Evolutionary conservation across 768 basidiomycete species (phyloP).

Genomic region (Auricularia sp.): DNA sequence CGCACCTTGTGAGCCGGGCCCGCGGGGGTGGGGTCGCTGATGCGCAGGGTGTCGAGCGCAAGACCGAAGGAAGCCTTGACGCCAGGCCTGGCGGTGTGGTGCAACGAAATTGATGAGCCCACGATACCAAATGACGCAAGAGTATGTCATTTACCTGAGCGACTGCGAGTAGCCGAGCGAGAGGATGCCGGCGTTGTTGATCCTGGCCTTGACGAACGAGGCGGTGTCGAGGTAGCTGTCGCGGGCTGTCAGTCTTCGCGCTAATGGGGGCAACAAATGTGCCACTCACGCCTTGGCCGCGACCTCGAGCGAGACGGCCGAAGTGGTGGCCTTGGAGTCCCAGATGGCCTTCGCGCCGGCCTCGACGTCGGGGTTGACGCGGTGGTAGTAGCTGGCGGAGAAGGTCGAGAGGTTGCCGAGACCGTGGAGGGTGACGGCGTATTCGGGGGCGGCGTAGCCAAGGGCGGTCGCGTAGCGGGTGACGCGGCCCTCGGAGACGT

Average conservation of each 20-base stretch:
- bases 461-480: conserved; percentile 85
- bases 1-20: conserved; percentile 65
- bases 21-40: conserved; percentile 52
- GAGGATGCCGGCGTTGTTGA: conserved; percentile 92
- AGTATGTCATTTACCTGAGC: conserved; percentile 38
- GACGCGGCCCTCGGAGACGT: conserved; percentile 87
- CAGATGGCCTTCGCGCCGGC: conserved; percentile 95
- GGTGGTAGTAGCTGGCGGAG: conserved; percentile 97
- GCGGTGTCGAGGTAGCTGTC: conserved; percentile 71
- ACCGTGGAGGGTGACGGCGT: conserved; percentile 88
- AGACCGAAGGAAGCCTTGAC: conserved; percentile 91
- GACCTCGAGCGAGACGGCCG: conserved; percentile 84
- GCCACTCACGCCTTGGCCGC: conserved; percentile 81
- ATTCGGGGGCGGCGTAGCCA: conserved; percentile 94
- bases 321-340: conserved; percentile 82
- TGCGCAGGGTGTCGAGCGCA: conserved; percentile 86
- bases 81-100: conserved; percentile 47
- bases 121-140: conserved; percentile 8
- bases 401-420: conserved; percentile 91
- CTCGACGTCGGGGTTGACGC: conserved; percentile 82
- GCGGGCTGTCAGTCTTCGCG: not conserved
- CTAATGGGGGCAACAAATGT: not conserved
- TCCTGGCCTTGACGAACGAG: conserved; percentile 95
- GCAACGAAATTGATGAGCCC: not conserved
- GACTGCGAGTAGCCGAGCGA: conserved; percentile 84